Conservation (phyloP, 2,329 filamentous ascomycete genomes). For the Daldinia sp. region DNA sequence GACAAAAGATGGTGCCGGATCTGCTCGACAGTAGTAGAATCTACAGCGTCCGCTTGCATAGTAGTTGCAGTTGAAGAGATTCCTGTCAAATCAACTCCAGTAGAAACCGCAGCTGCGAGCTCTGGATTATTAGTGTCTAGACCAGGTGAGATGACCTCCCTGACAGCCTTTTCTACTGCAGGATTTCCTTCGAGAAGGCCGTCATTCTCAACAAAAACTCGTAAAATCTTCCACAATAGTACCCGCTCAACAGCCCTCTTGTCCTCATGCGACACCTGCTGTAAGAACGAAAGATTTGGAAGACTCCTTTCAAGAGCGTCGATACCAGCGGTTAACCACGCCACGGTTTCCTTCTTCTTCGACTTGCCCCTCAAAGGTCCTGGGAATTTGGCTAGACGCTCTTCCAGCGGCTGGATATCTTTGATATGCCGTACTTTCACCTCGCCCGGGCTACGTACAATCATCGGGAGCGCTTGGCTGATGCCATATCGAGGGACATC, state of each 20-base stretch:
- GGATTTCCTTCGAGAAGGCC: slow-evolving; percentile 80
- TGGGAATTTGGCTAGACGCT: slow-evolving; percentile 83
- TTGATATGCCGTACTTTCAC: slow-evolving; percentile 82
- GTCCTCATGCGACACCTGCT: slow-evolving; percentile 67
- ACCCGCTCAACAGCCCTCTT: slow-evolving; percentile 84
- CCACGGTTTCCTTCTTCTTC: slow-evolving; percentile 92
- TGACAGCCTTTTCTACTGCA: slow-evolving; percentile 78
- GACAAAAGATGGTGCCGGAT: slow-evolving; percentile 79
- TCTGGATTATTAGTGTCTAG: slow-evolving; percentile 50
- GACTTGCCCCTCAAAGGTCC: slow-evolving; percentile 89
- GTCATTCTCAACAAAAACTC: slow-evolving; percentile 86
- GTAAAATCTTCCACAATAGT: slow-evolving; percentile 87
- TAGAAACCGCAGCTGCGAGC: slow-evolving; percentile 46
- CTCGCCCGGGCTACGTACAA: slow-evolving; percentile 85
- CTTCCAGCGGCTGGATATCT: slow-evolving; percentile 76
- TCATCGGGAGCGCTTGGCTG: slow-evolving; percentile 77
- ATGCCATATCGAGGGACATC: slow-evolving; percentile 88
- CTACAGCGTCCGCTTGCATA: slow-evolving; percentile 73
- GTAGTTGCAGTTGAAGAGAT: slow-evolving; percentile 53
- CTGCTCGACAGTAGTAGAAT: slow-evolving; percentile 76
- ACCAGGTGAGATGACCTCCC: slow-evolving; percentile 77
- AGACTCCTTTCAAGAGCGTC: slow-evolving; percentile 74
- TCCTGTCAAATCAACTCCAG: slow-evolving; percentile 55
- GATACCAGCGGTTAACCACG: slow-evolving; percentile 85
- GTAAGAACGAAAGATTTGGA: slow-evolving; percentile 63